Base-by-base conservation (phyloP, 2,329 filamentous ascomycete species). In the Sphaceloma murrayae region DNA sequence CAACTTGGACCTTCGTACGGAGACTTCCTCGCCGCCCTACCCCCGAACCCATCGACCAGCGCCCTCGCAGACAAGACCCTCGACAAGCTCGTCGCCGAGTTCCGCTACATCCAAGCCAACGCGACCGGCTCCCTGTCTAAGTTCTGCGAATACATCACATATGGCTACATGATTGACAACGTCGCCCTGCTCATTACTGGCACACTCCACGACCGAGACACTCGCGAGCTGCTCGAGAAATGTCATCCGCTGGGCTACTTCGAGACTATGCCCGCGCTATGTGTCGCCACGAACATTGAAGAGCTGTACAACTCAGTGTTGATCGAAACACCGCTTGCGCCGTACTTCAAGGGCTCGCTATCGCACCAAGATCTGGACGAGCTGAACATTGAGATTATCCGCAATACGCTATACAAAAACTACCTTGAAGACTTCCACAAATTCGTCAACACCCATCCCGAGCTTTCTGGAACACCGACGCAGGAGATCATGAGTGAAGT, bases 111-210 rank as follows among this genome's bases (percentile, higher is more conserved):
- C 34, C 85, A 93, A 55, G 87, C 88, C 50, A 94, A 98, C 61
- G 85, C 89, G 19, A 85, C 85, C 2, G 91, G 91, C 11, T 85
- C 87, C 1, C 78, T 95, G 27, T 82, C 88, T 51, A 87, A 85
- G 61, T 98, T 98, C 65, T 87, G 98, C 77, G 87, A 96, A 65
- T 98, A 94, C 66, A 72, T 98, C 49, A 98, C 91, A 1, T 98
- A 98, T 63, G 89, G 88, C 50, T 98, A 98, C 73, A 98, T 98
- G 91, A 98, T 98, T 66, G 91, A 98, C 68, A 98, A 98, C 58
- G 87, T 98, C 43, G 91, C 93, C 29, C 80, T 98, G 30, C 78
- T 98, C 58, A 98, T 98, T 65, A 98, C 91, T 16, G 91, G 91
- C 50, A 98, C 91, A 9, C 76, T 98, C 21, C 91, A 98, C 67